These are phyloP conservation scores for Melastoma candidum DNA, from an alignment of 441 rosid species.

Conservation along the genomic window DNA sequence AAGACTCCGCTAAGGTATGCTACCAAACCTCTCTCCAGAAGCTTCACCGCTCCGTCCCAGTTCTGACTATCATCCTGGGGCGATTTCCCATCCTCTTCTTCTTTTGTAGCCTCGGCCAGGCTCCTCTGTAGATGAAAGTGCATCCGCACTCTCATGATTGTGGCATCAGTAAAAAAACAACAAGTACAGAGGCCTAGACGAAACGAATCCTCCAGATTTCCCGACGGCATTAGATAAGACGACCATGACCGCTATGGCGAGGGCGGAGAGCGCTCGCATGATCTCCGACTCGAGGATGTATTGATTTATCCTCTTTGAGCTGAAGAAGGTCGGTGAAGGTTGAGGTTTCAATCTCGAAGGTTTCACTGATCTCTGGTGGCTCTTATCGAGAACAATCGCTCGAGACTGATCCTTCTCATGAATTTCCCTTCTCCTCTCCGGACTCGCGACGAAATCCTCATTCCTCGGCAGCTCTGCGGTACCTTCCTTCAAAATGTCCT, in stretches of 20 bases:
- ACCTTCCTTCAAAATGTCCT: too few relatives aligned
- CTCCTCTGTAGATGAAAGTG: constrained; percentile 27
- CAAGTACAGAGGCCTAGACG: constrained; percentile 54
- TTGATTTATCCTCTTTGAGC: constrained; percentile 42
- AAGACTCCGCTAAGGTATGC: constrained; percentile 54
- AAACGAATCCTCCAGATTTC: constrained; percentile 29
- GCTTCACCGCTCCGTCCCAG: constrained; percentile 49
- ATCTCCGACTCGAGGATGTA: constrained; percentile 50
- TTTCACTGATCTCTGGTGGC: constrained; percentile 7
- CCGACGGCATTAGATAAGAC: constrained; percentile 29
- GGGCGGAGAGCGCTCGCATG: constrained; percentile 45
- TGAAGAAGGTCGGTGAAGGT: constrained; percentile 22
- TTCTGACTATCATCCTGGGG: constrained; percentile 25
- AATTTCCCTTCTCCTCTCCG: too few relatives aligned
- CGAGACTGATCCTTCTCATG: too few relatives aligned
- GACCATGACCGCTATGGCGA: constrained; percentile 42
- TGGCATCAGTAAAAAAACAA: constrained; percentile 49
- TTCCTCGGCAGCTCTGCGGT: too few relatives aligned
- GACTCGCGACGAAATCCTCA: too few relatives aligned
- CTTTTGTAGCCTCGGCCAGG: constrained; percentile 7
- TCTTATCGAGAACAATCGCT: too few relatives aligned
- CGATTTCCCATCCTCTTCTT: constrained; percentile 17
- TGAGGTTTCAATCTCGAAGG: constrained; percentile 15
- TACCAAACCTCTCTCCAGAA: constrained; percentile 69
- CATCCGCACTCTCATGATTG: constrained; percentile 38